A percentile compares a stretch with the other conserved stretches of the same genome.
These are phyloP conservation scores for Fusarium avenaceum DNA, from an alignment of 2,329 filamentous ascomycete genomes.

Conservation along the genomic window DNA sequence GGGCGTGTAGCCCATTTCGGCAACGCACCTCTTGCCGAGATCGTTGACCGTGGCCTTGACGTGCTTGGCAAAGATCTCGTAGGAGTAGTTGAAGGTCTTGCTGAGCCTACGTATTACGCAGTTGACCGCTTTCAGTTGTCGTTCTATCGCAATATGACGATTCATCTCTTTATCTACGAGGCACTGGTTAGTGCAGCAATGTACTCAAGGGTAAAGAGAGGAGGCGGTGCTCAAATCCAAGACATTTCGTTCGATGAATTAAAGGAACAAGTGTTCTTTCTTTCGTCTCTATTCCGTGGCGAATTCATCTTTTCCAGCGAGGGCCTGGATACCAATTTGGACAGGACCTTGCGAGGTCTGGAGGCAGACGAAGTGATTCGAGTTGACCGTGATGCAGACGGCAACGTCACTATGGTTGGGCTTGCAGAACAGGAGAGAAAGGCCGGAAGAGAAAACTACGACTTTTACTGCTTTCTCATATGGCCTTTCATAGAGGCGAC, in stretches of 20 bases:
- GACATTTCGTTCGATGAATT: conserved; percentile 82
- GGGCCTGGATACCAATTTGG: conserved; percentile 83
- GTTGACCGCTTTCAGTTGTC: conserved; percentile 97
- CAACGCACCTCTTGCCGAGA: conserved; percentile 79
- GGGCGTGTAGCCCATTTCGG: conserved; percentile 96
- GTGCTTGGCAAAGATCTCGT: conserved; percentile 93
- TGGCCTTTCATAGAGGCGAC: conserved; percentile 98
- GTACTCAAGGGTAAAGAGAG: conserved; percentile 91
- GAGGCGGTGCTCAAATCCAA: conserved; percentile 86
- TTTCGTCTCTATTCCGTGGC: conserved; percentile 92
- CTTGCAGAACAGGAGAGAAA: conserved; percentile 81
- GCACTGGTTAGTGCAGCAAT: conserved; percentile 90
- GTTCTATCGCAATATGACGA: conserved; percentile 99
- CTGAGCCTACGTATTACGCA: conserved; percentile 93
- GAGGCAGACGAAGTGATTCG: conserved; percentile 84
- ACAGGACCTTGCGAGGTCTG: conserved; percentile 81
- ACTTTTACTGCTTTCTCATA: conserved; percentile 98
- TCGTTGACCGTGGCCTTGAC: conserved; percentile 90
- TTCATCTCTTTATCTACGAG: conserved; percentile 96
- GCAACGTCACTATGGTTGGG: conserved; percentile 75
- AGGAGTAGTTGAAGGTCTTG: conserved; percentile 80
- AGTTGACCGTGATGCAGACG: conserved; percentile 69
- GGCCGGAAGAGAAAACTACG: conserved; percentile 91
- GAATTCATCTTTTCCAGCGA: conserved; percentile 98
- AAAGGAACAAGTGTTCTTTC: conserved; percentile 83